Base-by-base conservation (phyloP, 2,329 filamentous ascomycete species). In the Cladosporium sp. region DNA sequence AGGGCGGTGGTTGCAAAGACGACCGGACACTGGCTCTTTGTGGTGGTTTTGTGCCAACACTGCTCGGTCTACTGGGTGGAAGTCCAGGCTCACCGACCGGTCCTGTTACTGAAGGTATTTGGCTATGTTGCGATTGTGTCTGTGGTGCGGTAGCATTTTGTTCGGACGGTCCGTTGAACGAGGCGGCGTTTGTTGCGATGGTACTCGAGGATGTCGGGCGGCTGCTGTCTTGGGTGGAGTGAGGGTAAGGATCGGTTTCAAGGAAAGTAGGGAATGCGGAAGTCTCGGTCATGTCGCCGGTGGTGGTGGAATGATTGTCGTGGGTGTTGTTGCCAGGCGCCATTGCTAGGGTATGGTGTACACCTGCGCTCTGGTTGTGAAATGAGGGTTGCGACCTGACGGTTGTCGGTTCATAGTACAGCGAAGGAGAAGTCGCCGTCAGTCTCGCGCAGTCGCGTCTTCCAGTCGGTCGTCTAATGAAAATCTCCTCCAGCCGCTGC, bases 61-160 rank as follows among this genome's bases (percentile, higher is more conserved):
- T 60, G 32, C 58, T 56, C 3, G 73, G 73, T 22, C 74, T 67
- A 42, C 72, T 72, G 1, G 73, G 73, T 33, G 73, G 73, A 52
- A 76, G 66, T 33, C 71, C 73, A 32, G 72, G 61, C 57, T 76
- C 73, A 43, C 73, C 74, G 6, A 69, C 63, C 5, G 73, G 72
- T 9, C 73, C 74, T 12, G 72, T 75, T 49, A 67, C 59, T 45
- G 70, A 59, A 29, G 58, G 53, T 15, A 63, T 51, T 13, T 43
- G 56, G 43, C 50, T 53, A 20, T 55, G 51, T 39, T 43, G 41
- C 33, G 54, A 52, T 22, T 49, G 51, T 33, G 41, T 41, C 42
- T 56, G 55, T 20, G 43, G 50, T 19, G 55, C 46, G 25, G 47
- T 51, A 35, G 32, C 13, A 7, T n/a, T 35, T 33, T 54, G 53